These are phyloP conservation scores for Cyclotella kingstonii DNA, from an alignment of 108 stramenopile genomes.

Conservation along the genomic window DNA sequence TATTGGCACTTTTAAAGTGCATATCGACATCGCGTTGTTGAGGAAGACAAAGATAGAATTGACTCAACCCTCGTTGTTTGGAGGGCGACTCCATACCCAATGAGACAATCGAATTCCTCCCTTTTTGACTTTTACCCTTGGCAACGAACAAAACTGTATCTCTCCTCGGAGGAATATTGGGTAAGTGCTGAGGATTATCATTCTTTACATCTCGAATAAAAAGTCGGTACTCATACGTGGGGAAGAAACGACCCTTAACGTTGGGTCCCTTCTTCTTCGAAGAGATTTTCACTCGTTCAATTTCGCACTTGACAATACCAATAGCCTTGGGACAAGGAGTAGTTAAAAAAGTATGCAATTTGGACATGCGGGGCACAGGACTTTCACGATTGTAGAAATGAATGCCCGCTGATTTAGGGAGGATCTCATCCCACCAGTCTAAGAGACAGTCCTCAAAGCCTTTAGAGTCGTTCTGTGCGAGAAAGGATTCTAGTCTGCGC, in stretches of 20 bases:
- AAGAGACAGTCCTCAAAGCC: conserved; percentile 67
- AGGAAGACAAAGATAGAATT: conserved; percentile 72
- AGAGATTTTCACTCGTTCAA: conserved; percentile 64
- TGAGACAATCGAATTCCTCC: conserved; percentile 18
- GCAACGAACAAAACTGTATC: conserved; percentile 78
- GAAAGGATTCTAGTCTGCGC: conserved; percentile 30
- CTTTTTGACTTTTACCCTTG: conserved; percentile 60
- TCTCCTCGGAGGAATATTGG: conserved; percentile 27
- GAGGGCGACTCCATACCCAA: neutral
- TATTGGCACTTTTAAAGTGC: conserved; percentile 58
- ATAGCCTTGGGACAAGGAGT: conserved; percentile 77
- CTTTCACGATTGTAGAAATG: conserved; percentile 72
- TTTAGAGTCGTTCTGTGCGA: conserved; percentile 35
- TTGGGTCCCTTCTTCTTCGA: conserved; percentile 57
- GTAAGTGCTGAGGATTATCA: conserved; percentile 8
- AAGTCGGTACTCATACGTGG: conserved; percentile 79
- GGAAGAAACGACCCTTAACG: conserved; percentile 70
- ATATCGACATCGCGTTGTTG: conserved; percentile 63
- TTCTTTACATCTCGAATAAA: conserved; percentile 67
- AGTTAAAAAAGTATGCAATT: conserved; percentile 65
- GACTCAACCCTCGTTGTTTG: conserved; percentile 66
- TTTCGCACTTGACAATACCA: conserved; percentile 83
- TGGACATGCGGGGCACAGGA: conserved; percentile 68
- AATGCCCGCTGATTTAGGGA: conserved; percentile 55
- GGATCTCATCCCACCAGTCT: conserved; percentile 86